phyloP scores from a whole-genome alignment of 352 stramenopile species.

The Phytopythium cucurbitacearum region DNA sequence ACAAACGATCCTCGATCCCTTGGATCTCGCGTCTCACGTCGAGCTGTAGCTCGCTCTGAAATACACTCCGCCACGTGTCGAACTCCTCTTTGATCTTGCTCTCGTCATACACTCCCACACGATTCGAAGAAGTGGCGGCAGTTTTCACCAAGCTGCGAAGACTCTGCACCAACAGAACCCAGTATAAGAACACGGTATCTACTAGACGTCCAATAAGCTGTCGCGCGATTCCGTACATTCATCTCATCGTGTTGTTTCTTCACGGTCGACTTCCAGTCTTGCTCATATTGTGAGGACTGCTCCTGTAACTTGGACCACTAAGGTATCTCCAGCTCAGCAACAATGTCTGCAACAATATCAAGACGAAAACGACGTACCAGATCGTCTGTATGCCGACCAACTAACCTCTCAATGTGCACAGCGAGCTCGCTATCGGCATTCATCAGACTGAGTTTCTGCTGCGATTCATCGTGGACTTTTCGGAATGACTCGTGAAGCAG shows the following conservation, averaged over 20 bases:
- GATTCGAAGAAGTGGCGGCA: background rate
- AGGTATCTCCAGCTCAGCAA: background rate
- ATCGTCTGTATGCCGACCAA: slow-evolving; percentile 59
- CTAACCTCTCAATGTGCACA: slow-evolving; percentile 64
- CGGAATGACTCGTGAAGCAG: slow-evolving; percentile 53
- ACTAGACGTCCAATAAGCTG: background rate
- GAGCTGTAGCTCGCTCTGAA: slow-evolving; percentile 34
- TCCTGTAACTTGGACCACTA: slow-evolving; percentile 61
- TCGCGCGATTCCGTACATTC: slow-evolving; percentile 19
- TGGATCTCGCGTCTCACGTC: slow-evolving; percentile 48
- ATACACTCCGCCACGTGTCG: slow-evolving; percentile 21
- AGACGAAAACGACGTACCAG: slow-evolving; percentile 30
- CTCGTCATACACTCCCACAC: background rate
- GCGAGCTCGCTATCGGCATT: slow-evolving; percentile 49
- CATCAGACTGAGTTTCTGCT: slow-evolving; percentile 55
- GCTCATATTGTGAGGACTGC: slow-evolving; percentile 26
- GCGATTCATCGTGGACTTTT: slow-evolving; percentile 47
- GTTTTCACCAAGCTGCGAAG: slow-evolving; percentile 21
- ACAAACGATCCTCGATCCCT: slow-evolving; percentile 55
- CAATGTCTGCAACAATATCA: background rate
- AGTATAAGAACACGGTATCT: slow-evolving; percentile 5
- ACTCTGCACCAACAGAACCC: slow-evolving; percentile 9
- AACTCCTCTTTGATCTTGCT: slow-evolving; percentile 25
- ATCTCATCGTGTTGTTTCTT: slow-evolving; percentile 40
- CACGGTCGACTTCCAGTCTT: slow-evolving; percentile 22